Percentiles rank a stretch among this genome's conserved stretches.
Evolutionary conservation across 345 rosid genomes (phyloP).

Genomic region (Triadica sebifera): DNA sequence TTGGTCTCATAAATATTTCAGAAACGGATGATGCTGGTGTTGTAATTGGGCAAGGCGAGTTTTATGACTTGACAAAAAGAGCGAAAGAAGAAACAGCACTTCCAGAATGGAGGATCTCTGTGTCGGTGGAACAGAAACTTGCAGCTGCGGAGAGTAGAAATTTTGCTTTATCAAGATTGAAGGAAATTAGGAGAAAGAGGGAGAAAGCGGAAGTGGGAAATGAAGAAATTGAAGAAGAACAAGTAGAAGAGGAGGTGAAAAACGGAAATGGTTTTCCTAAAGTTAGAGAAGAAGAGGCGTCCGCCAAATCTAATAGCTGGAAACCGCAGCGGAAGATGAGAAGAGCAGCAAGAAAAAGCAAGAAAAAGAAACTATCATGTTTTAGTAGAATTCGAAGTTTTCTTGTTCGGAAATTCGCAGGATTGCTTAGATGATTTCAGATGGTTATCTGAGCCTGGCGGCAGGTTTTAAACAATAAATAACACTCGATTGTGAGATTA

Average conservation of each 20-base stretch:
- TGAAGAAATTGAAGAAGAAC: slow-evolving; percentile 18
- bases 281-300: slow-evolving; percentile 25
- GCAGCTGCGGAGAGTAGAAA: slow-evolving; percentile 41
- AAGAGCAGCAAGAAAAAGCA: slow-evolving; percentile 19
- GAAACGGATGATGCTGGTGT: slow-evolving; percentile 24
- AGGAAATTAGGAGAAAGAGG: slow-evolving; percentile 16
- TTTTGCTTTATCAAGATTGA: slow-evolving; percentile 32
- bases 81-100: slow-evolving; percentile 45
- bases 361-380: slow-evolving; percentile 28
- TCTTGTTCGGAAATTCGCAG: slow-evolving; percentile 21
- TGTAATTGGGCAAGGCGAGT: slow-evolving; percentile 35
- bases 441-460: no score
- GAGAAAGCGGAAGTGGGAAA: not conserved
- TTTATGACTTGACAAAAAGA: slow-evolving; percentile 32
- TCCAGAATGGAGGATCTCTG: slow-evolving; percentile 45
- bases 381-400: slow-evolving; percentile 26
- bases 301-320: slow-evolving; percentile 6
- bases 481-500: no score
- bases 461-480: no score
- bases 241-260: slow-evolving; percentile 7
- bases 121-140: slow-evolving; percentile 44
- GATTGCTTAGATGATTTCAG: slow-evolving; percentile 23
- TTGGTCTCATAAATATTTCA: slow-evolving; percentile 16
- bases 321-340: not conserved
- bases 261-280: slow-evolving; percentile 25